These are phyloP conservation scores for Trichoderma atrobrunneum DNA, from an alignment of 2,329 filamentous ascomycete species.

Conservation along the genomic window DNA sequence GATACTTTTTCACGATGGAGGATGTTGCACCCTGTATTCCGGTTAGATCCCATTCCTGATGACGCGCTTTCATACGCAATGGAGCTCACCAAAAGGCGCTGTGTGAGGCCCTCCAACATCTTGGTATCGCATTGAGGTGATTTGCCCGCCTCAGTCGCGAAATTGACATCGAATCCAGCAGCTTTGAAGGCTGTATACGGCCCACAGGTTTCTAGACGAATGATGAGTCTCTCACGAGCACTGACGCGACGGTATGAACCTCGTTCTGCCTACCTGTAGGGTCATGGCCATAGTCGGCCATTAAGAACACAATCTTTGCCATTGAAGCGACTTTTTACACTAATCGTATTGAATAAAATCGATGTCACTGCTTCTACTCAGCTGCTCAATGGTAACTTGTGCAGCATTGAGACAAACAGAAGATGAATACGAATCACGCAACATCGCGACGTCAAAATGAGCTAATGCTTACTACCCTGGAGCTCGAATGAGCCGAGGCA, in stretches of 20 bases:
- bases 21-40: slow-evolving; percentile 42
- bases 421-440: background rate
- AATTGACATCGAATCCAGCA: slow-evolving; percentile 46
- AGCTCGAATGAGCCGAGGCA: background rate
- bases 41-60: background rate
- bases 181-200: slow-evolving; percentile 48
- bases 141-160: slow-evolving; percentile 50
- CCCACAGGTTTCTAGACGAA: slow-evolving; percentile 45
- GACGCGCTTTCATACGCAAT: background rate
- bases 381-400: background rate
- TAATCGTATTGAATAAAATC: background rate
- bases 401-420: background rate
- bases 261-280: slow-evolving; percentile 43
- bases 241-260: background rate
- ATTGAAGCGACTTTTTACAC: slow-evolving; percentile 3
- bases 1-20: slow-evolving; percentile 41
- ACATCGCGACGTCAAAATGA: background rate
- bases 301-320: slow-evolving; percentile 45
- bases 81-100: slow-evolving; percentile 45
- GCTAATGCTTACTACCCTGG: background rate
- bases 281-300: slow-evolving; percentile 56
- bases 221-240: background rate
- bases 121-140: slow-evolving; percentile 47
- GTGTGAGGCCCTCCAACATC: slow-evolving; percentile 49
- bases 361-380: background rate